phyloP scores from a whole-genome alignment of 1,284 basidiomycete species.

The Coriolopsis trogii region DNA sequence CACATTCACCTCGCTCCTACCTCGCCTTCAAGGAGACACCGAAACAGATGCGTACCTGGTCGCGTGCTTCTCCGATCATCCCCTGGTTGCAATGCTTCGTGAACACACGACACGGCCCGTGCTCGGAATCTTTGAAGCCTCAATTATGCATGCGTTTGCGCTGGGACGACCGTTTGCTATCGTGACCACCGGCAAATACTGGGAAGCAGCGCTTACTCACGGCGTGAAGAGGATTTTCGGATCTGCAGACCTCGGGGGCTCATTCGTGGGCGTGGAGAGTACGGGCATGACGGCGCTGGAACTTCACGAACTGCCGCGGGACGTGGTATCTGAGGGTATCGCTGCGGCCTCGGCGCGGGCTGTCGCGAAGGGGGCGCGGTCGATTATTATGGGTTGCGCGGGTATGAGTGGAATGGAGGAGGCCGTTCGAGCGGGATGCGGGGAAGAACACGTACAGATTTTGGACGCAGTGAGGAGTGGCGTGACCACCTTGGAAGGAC shows the following conservation, averaged over 20 bases:
- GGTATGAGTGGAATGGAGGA: slow-evolving; percentile 51
- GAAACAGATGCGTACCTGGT: slow-evolving; percentile 42
- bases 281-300: slow-evolving; percentile 47
- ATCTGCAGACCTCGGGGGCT: slow-evolving; percentile 13
- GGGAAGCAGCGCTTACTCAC: slow-evolving; percentile 43
- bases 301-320: slow-evolving; percentile 39
- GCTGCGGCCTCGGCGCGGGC: slow-evolving; percentile 34
- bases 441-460: slow-evolving; percentile 37
- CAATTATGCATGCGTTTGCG: slow-evolving; percentile 35
- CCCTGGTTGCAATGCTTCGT: slow-evolving; percentile 45
- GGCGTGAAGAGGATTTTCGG: slow-evolving; percentile 23
- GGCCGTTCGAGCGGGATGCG: slow-evolving; percentile 36
- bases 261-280: slow-evolving; percentile 45
- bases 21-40: not conserved
- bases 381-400: slow-evolving; percentile 50
- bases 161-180: slow-evolving; percentile 46
- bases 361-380: slow-evolving; percentile 27
- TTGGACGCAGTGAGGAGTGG: slow-evolving; percentile 44
- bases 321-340: slow-evolving; percentile 41
- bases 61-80: slow-evolving; percentile 54
- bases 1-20: slow-evolving; percentile 35
- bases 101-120: slow-evolving; percentile 38
- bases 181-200: slow-evolving; percentile 50
- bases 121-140: slow-evolving; percentile 52
- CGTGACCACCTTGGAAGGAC: slow-evolving; percentile 26